Base-by-base conservation (phyloP, 352 stramenopile genomes). In the Globisporangium emineosum region DNA sequence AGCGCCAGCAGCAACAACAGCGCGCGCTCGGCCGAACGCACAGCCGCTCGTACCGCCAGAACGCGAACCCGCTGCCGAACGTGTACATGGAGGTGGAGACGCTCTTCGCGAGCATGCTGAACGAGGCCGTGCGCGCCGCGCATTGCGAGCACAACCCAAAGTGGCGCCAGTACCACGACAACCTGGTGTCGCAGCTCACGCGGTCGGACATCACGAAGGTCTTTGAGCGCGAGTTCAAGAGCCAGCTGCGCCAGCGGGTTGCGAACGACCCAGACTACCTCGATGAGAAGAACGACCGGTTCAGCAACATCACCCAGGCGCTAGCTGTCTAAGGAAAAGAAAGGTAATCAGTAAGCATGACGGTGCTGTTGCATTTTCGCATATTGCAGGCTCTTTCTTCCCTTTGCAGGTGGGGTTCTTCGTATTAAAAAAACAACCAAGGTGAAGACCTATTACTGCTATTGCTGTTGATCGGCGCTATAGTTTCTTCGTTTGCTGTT, bases 151-250 rank as follows among this genome's bases (percentile, higher is more conserved):
- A 85, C 61, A 84, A 77, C 66, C 42, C 59, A 9, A 73, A 68
- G 65, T 92, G 83, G 83, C 75, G 68, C 54, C 57, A 81, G 62
- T 73, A 86, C 52, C 73, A 74, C 29, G 74, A 86, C 25, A 78
- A 74, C 29, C 64, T 90, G 5, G 76, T 83, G 21, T 83, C 76
- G 12, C 73, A 89, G 42, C 55, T 90, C 29, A 69, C 69, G 21
- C 67, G 79, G 50, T 81, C 73, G 15, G 81, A 75, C 10, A 78
- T 90, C 50, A 72, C 69, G 0, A 63, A 67, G 5, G 76, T 83
- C 12, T 92, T 81, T 53, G 71, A 76, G 52, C 71, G 72, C n/a
- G 81, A 83, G 13, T 80, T 92, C 32, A 92, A 92, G 65, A 61
- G 75, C 9, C 74, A 81, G 49, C 65, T 92, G 33, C 72, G 77